phyloP scores from a whole-genome alignment of 148 eudicot genomes.

The Chenopodium formosanum region DNA sequence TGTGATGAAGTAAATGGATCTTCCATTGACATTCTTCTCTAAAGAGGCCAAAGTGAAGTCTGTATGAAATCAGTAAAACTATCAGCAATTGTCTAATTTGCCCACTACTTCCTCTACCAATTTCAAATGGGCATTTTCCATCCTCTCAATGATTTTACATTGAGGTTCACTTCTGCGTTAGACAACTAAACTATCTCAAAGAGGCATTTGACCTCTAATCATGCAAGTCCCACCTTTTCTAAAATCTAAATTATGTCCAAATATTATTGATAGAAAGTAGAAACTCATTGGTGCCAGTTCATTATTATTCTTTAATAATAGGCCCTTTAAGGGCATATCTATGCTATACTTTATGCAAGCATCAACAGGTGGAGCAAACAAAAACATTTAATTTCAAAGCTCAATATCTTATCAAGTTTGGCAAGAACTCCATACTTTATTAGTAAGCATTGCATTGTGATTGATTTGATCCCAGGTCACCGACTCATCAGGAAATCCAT shows the following conservation, averaged over 20 bases:
- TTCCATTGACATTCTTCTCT: not conserved
- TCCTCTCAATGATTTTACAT: not conserved
- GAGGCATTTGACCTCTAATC: not conserved
- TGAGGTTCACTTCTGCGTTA: not conserved
- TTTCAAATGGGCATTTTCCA: not conserved
- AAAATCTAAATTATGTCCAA: no score
- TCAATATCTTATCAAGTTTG: not conserved
- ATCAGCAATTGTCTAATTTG: not conserved
- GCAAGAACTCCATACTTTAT: not conserved
- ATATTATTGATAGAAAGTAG: not conserved
- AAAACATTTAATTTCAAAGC: not conserved
- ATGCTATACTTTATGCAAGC: not conserved
- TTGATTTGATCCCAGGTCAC: not conserved
- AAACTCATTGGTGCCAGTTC: not conserved
- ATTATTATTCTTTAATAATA: no score
- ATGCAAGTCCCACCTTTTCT: not conserved
- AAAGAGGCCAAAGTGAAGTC: not conserved
- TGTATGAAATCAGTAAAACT: not conserved
- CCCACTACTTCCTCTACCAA: not conserved
- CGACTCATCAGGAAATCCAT: not conserved
- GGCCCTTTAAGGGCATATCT: not conserved
- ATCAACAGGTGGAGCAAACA: not conserved
- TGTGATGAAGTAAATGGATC: not conserved
- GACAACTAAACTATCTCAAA: not conserved
- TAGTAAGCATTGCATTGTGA: not conserved